Percentiles rank a stretch among this genome's conserved stretches.
These are phyloP conservation scores for Breviolum minutum DNA, from an alignment of 73 alveolate species.

Conservation along the genomic window DNA sequence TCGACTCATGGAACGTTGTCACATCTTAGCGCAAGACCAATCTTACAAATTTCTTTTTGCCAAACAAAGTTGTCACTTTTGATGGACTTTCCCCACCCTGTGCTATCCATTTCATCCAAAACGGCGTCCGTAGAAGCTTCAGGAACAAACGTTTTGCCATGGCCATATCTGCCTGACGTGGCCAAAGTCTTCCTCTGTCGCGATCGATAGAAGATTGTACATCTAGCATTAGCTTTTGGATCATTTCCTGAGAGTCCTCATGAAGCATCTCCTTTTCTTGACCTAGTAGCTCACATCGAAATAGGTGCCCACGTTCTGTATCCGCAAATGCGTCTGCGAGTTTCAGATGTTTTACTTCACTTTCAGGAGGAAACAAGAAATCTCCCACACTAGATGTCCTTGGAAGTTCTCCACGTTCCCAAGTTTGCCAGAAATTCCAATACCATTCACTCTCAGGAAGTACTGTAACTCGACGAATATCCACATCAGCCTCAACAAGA, in stretches of 20 bases:
- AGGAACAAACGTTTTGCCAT: conserved; percentile 33
- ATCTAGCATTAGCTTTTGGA: neutral
- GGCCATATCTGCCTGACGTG: conserved; percentile 32
- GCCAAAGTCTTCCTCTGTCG: neutral
- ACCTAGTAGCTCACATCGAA: neutral
- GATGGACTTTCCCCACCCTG: conserved; percentile 36
- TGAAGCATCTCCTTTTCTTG: conserved; percentile 15
- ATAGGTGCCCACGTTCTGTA: conserved; percentile 2
- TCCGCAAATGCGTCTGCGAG: conserved; percentile 53
- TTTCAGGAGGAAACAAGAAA: neutral
- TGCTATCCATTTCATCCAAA: conserved; percentile 19
- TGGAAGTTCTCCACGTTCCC: neutral
- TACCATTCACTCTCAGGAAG: conserved; percentile 44
- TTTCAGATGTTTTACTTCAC: neutral
- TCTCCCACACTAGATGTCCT: conserved; percentile 5
- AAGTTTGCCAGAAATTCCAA: neutral
- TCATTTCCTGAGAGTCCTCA: neutral
- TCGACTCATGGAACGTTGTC: neutral
- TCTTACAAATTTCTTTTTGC: conserved; percentile 25
- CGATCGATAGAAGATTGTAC: neutral
- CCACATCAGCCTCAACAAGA: conserved; percentile 11
- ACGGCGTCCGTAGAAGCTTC: conserved; percentile 48
- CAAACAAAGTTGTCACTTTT: conserved; percentile 9
- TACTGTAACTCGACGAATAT: neutral
- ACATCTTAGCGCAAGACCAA: conserved; percentile 44